Evolutionary conservation across 345 rosid species (phyloP).

Genomic region (Corchorus capsularis): DNA sequence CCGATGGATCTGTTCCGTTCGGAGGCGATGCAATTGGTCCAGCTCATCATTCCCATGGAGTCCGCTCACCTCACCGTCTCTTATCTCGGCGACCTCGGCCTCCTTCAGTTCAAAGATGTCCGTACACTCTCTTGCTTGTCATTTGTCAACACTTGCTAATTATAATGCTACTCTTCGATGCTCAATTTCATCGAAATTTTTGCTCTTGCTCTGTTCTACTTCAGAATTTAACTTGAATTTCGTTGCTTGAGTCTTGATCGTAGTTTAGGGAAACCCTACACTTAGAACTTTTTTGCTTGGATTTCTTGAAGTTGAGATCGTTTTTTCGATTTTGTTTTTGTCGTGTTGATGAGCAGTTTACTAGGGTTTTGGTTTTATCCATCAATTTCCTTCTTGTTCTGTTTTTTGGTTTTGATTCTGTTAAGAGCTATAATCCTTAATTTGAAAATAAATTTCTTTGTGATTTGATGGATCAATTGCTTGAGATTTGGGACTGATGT

Average conservation of each 20-base stretch:
- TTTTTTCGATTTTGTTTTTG: neutral
- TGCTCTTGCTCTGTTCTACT: neutral
- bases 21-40: constrained; percentile 94
- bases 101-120: constrained; percentile 95
- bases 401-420: neutral
- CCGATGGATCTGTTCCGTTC: constrained; percentile 96
- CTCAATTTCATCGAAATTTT: neutral
- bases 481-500: constrained; percentile 14
- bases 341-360: neutral
- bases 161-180: constrained; percentile 3
- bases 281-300: neutral
- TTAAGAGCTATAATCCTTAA: neutral
- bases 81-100: constrained; percentile 90
- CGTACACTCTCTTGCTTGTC: constrained; percentile 33
- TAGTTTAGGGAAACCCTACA: constrained; percentile 8
- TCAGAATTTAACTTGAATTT: constrained; percentile 1
- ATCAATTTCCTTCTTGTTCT: neutral
- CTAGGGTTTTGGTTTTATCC: constrained; percentile 23
- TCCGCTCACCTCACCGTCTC: constrained; percentile 89
- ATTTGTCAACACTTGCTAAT: neutral
- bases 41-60: constrained; percentile 88
- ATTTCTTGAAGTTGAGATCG: neutral
- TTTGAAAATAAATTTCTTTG: neutral
- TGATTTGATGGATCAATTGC: constrained; percentile 13
- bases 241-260: neutral